Evolutionary conservation across 2,329 filamentous ascomycete genomes (phyloP), one percentile per base, ranked within the genome.

Genomic region (Pestalotiopsis sp.): DNA sequence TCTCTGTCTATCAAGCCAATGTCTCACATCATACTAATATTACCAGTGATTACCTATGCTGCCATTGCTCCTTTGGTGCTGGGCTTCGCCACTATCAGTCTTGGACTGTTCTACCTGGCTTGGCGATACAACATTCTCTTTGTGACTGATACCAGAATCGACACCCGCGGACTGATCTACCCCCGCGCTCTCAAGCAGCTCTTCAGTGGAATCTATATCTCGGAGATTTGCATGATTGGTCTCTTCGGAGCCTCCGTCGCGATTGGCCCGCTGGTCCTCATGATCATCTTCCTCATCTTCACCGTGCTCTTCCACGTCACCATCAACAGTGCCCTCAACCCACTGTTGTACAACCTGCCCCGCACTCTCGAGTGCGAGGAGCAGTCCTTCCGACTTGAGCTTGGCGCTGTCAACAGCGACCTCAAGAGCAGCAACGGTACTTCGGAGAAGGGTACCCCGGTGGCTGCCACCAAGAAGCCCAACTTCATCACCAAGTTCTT

Each of bases 81-180:
- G 64, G 89, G 91, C 4, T 98, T 97, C 75, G 93, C 94, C 1
- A 90, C 91, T 1, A 85, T 93, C 52, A 94, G 94, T 36, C 87
- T 98, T 69, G 89, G 86, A 25, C 84, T 96, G 57, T 95, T 97
- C 81, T 97, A 97, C 78, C 84, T 95, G 66, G 93, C 94, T 62
- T 97, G 94, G 85, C 89, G 93, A 20, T 97, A 98, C 85, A 97
- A 97, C 77, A 82, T 98, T 67, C 86, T 98, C 64, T 98, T 94
- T 79, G 94, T 97, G 45, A 92, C 91, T 65, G 93, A 97, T 77
- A 90, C 92, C 9, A 83, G 89, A 69, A 91, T 97, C 75, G 94
- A 98, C 77, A 97, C 93, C 49, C 94, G 97, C 76, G 95, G 95
- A 17, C 87, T 95, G 14, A 91, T 94, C 74, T 98, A 97, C 77